Evolutionary conservation across 208 protist genomes (phyloP).

Genomic region (Zelonia costaricensis): DNA sequence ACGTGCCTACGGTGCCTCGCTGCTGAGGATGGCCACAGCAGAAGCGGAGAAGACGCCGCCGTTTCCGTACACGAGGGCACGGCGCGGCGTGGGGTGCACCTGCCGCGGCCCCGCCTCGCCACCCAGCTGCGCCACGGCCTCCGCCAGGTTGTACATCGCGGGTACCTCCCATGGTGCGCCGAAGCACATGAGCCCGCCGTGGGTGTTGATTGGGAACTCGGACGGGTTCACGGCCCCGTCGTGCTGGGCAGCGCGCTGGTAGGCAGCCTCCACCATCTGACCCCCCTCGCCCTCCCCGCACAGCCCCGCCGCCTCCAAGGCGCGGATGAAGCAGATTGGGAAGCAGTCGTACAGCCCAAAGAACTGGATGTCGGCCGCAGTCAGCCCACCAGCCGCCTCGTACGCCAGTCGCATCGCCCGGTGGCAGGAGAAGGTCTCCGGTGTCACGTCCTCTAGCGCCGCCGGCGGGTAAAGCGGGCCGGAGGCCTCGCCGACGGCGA

Average conservation of each 20-base stretch:
- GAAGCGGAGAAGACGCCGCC: slow-evolving; percentile 84
- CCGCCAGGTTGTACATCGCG: slow-evolving; percentile 77
- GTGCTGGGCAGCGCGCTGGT: slow-evolving; percentile 29
- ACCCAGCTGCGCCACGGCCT: slow-evolving; percentile 58
- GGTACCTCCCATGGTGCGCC: slow-evolving; percentile 82
- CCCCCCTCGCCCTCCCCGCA: slow-evolving; percentile 63
- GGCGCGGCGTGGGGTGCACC: slow-evolving; percentile 40
- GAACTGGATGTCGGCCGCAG: slow-evolving; percentile 60
- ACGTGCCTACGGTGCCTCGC: slow-evolving; percentile 35
- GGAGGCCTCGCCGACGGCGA: slow-evolving; percentile 57
- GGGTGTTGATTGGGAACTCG: slow-evolving; percentile 74
- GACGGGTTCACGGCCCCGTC: slow-evolving; percentile 31
- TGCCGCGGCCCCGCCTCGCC: slow-evolving; percentile 49
- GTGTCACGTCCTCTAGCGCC: slow-evolving; percentile 42
- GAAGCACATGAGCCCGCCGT: slow-evolving; percentile 76
- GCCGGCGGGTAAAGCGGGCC: slow-evolving; percentile 68
- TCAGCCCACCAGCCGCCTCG: slow-evolving; percentile 43
- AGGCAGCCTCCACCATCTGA: slow-evolving; percentile 50
- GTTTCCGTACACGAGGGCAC: slow-evolving; percentile 90
- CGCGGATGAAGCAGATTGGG: slow-evolving; percentile 78
- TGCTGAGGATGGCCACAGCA: slow-evolving; percentile 72
- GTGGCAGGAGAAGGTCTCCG: slow-evolving; percentile 63
- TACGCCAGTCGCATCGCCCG: slow-evolving; percentile 54
- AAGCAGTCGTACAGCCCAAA: slow-evolving; percentile 88
- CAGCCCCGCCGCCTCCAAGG: slow-evolving; percentile 63